Evolutionary conservation across 225 moss, liverwort and hornwort species (phyloP).

Genomic region (Anthoceros angustus): DNA sequence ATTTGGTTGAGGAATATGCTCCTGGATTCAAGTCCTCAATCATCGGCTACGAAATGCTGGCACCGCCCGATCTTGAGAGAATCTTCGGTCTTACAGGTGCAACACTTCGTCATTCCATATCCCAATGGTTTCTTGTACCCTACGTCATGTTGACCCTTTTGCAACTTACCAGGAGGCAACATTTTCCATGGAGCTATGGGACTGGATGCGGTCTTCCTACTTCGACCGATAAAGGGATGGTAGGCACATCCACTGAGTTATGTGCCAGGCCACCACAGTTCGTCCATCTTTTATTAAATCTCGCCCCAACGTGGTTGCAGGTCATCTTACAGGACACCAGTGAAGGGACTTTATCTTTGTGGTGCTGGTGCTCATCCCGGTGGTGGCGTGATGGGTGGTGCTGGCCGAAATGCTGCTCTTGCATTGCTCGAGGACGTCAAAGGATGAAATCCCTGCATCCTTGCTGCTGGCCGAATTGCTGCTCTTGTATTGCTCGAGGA

Average conservation of each 20-base stretch:
- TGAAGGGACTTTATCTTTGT: slow-evolving; percentile 59
- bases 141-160: background rate
- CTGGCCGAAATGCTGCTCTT: slow-evolving; percentile 59
- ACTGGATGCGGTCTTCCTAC: slow-evolving; percentile 67
- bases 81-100: slow-evolving; percentile 70
- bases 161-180: slow-evolving; percentile 40
- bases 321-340: slow-evolving; percentile 62
- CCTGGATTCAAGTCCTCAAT: slow-evolving; percentile 65
- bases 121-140: background rate
- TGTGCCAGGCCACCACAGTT: background rate
- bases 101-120: background rate
- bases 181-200: slow-evolving; percentile 91
- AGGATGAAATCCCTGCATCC: background rate
- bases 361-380: slow-evolving; percentile 77
- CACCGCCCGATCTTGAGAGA: slow-evolving; percentile 80
- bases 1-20: slow-evolving; percentile 76
- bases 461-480: slow-evolving; percentile 62
- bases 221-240: slow-evolving; percentile 78
- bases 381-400: slow-evolving; percentile 77
- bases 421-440: slow-evolving; percentile 38
- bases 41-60: slow-evolving; percentile 81
- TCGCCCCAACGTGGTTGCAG: slow-evolving; percentile 12
- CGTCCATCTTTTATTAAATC: background rate
- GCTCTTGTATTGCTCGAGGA: slow-evolving; percentile 48
- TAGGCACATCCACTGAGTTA: slow-evolving; percentile 12